A percentile compares a stretch with the other conserved stretches of the same genome.
Evolutionary conservation across 495 filamentous ascomycete genomes (phyloP).

Genomic region (Xylaria scruposa): DNA sequence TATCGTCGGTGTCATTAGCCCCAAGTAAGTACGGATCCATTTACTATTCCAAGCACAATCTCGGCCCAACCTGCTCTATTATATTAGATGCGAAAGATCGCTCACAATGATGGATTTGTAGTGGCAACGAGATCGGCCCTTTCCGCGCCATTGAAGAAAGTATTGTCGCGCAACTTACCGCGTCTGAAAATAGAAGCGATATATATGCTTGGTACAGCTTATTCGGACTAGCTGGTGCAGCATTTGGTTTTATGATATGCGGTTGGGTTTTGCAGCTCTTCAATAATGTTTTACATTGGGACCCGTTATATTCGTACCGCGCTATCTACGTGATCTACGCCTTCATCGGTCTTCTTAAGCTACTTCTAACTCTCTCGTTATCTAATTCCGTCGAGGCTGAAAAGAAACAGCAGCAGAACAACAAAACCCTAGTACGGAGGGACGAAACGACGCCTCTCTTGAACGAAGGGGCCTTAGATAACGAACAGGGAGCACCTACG

Average conservation of each 20-base stretch:
- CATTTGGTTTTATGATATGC: slow-evolving; percentile 45
- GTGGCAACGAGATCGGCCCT: slow-evolving; percentile 81
- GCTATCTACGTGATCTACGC: slow-evolving; percentile 47
- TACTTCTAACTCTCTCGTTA: slow-evolving; percentile 39
- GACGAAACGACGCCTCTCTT: slow-evolving; percentile 34
- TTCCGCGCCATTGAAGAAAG: slow-evolving; percentile 88
- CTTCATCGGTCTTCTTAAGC: slow-evolving; percentile 45
- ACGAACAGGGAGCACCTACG: not conserved
- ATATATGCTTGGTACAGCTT: slow-evolving; percentile 80
- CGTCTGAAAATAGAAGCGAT: slow-evolving; percentile 67
- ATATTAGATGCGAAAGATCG: not conserved
- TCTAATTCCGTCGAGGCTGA: slow-evolving; percentile 44
- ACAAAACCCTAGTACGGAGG: not conserved
- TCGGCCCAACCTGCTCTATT: no score
- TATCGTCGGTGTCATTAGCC: slow-evolving; percentile 82
- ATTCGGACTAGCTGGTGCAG: slow-evolving; percentile 37
- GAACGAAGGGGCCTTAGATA: not conserved
- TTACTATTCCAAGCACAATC: not conserved
- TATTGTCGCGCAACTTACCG: slow-evolving; percentile 74
- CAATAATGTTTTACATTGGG: slow-evolving; percentile 42
- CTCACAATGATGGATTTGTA: slow-evolving; percentile 30
- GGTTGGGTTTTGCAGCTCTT: slow-evolving; percentile 48
- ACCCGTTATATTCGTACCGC: slow-evolving; percentile 46
- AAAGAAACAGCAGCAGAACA: slow-evolving; percentile 32
- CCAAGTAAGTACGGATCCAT: slow-evolving; percentile 43